These are phyloP conservation scores for Suillus hirtellus DNA, from an alignment of 768 basidiomycete species.

Conservation along the genomic window DNA sequence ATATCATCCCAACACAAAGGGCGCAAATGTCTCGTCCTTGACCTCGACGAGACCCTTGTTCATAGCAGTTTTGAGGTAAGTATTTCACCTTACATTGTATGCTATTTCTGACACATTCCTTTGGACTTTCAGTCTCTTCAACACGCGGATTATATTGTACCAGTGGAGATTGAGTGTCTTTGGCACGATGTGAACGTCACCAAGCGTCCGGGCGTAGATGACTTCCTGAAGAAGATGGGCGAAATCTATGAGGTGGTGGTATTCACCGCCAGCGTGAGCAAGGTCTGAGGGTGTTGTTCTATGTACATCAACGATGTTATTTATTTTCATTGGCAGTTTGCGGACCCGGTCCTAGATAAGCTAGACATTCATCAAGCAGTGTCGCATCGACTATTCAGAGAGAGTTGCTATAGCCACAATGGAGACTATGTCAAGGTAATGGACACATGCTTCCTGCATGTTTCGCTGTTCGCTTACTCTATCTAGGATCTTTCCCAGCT, in stretches of 20 bases:
- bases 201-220: conserved; percentile 96
- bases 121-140: conserved; percentile 59
- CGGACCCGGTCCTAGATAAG: conserved; percentile 93
- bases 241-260: conserved; percentile 94
- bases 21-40: conserved; percentile 90
- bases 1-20: conserved; percentile 71
- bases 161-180: conserved; percentile 93
- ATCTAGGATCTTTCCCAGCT: conserved; percentile 73
- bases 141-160: conserved; percentile 92
- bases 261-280: conserved; percentile 92
- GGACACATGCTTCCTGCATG: conserved; percentile 10
- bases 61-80: conserved; percentile 92
- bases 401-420: conserved; percentile 94
- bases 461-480: conserved; percentile 3
- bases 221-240: conserved; percentile 92
- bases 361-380: conserved; percentile 87
- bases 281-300: conserved; percentile 49
- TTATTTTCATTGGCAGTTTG: conserved; percentile 59
- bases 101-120: conserved; percentile 12
- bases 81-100: conserved; percentile 15
- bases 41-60: conserved; percentile 90
- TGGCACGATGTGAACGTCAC: conserved; percentile 96
- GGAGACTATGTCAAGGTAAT: conserved; percentile 94
- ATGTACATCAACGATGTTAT: conserved; percentile 2
- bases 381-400: conserved; percentile 86